Percentiles rank a stretch among this genome's conserved stretches.
phyloP scores from a whole-genome alignment of 208 protist species.

The Zelonia costaricensis region DNA sequence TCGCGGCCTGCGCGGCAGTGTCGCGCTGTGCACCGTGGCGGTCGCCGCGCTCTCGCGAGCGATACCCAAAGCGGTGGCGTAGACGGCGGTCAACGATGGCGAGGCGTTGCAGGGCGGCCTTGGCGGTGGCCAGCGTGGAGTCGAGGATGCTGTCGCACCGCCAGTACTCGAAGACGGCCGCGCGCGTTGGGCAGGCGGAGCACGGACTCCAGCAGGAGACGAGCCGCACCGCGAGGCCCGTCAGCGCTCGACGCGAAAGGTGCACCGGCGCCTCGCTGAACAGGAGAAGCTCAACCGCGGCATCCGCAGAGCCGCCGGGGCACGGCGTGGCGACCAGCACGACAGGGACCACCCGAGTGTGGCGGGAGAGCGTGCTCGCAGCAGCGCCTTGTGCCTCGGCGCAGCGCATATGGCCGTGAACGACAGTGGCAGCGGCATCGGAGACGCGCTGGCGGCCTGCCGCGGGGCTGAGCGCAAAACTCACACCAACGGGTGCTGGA shows the following conservation, averaged over 20 bases:
- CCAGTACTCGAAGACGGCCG: constrained; percentile 70
- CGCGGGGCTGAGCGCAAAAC: constrained; percentile 2
- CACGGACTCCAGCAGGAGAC: constrained; percentile 69
- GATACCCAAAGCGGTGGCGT: no score
- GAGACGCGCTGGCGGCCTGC: constrained; percentile 1
- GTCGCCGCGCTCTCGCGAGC: no score
- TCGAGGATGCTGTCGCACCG: neutral
- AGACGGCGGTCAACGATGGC: constrained; percentile 10
- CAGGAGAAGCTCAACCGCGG: constrained; percentile 15
- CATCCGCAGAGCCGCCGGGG: neutral
- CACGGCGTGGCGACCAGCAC: constrained; percentile 9
- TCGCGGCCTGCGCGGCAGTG: no score
- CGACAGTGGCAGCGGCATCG: constrained; percentile 8
- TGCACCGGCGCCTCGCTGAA: constrained; percentile 36
- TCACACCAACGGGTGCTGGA: neutral
- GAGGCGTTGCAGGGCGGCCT: constrained; percentile 3
- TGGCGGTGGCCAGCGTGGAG: neutral
- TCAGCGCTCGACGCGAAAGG: constrained; percentile 15
- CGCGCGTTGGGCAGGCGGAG: neutral
- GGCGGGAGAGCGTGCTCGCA: constrained; percentile 16
- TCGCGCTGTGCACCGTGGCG: no score
- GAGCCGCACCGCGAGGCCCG: constrained; percentile 28
- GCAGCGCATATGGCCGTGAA: constrained; percentile 66
- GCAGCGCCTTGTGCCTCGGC: neutral
- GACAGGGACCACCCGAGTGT: constrained; percentile 23